These are phyloP conservation scores for Capronia americana DNA, from an alignment of 2,329 filamentous ascomycete genomes.

Conservation along the genomic window DNA sequence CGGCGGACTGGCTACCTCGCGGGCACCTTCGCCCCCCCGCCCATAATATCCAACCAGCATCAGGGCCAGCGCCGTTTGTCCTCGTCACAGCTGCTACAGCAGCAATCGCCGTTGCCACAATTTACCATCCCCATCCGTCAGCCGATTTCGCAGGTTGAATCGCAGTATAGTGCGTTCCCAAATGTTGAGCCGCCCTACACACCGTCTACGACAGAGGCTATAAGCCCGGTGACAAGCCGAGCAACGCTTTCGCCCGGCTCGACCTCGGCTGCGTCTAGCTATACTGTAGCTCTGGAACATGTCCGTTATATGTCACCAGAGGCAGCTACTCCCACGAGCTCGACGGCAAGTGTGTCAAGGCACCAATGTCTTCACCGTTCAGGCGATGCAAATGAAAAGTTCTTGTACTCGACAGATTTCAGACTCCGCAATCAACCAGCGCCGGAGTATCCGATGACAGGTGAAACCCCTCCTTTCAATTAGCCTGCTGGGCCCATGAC, in stretches of 20 bases:
- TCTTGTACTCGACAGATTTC: not conserved
- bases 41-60: conserved; percentile 13
- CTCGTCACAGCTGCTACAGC: conserved; percentile 14
- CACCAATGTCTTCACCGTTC: conserved; percentile 7
- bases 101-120: not conserved
- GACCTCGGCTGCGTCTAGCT: conserved; percentile 21
- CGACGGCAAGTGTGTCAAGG: conserved; percentile 16
- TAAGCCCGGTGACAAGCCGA: conserved; percentile 27
- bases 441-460: conserved; percentile 27
- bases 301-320: conserved; percentile 28
- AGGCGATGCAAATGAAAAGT: conserved; percentile 1
- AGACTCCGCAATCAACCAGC: not conserved
- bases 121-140: not conserved
- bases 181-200: conserved; percentile 4
- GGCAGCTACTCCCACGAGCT: conserved; percentile 26
- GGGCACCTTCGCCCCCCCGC: conserved; percentile 20
- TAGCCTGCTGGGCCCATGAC: not conserved
- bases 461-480: conserved; percentile 3
- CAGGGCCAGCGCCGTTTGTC: not conserved
- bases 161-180: not conserved
- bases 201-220: conserved; percentile 23
- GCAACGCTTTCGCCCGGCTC: conserved; percentile 20
- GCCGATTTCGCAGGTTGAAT: conserved; percentile 1
- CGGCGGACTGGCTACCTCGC: conserved; percentile 28
- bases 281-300: conserved; percentile 23